These are phyloP conservation scores for Massarina eburnea DNA, from an alignment of 2,329 filamentous ascomycete genomes.

Conservation along the genomic window DNA sequence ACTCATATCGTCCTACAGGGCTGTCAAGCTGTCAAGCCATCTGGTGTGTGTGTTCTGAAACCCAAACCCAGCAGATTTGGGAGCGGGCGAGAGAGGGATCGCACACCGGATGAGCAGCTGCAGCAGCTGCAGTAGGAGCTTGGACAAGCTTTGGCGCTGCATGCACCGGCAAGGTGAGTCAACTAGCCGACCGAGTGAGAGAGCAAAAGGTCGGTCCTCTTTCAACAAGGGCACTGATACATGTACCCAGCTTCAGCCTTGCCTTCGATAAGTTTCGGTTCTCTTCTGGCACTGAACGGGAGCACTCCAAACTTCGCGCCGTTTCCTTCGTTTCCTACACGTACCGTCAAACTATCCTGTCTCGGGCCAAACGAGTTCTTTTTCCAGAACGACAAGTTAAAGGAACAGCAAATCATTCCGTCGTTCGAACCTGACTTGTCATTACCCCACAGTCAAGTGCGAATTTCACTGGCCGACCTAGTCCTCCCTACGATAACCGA, in stretches of 20 bases:
- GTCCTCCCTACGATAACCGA: slow-evolving; percentile 20
- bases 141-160: slow-evolving; percentile 34
- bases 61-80: slow-evolving; percentile 8
- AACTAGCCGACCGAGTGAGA: slow-evolving; percentile 20
- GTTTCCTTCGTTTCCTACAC: no score
- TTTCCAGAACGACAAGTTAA: no score
- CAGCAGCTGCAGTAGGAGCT: slow-evolving; percentile 23
- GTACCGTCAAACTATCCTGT: no score
- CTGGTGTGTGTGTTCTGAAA: slow-evolving; percentile 26
- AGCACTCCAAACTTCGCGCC: no score
- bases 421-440: slow-evolving; percentile 20
- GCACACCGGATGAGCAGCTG: slow-evolving; percentile 34
- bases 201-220: slow-evolving; percentile 18
- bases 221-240: slow-evolving; percentile 21
- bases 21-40: slow-evolving; percentile 25
- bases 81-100: no score
- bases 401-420: no score
- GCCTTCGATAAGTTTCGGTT: slow-evolving; percentile 6
- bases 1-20: slow-evolving; percentile 5
- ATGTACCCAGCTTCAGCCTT: slow-evolving; percentile 12
- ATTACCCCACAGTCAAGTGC: slow-evolving; percentile 6
- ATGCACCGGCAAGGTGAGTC: slow-evolving; percentile 24
- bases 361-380: no score
- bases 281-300: no score
- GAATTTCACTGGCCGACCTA: slow-evolving; percentile 15